Conservation (phyloP, 2,329 filamentous ascomycete species). For the Diaporthe batatas region DNA sequence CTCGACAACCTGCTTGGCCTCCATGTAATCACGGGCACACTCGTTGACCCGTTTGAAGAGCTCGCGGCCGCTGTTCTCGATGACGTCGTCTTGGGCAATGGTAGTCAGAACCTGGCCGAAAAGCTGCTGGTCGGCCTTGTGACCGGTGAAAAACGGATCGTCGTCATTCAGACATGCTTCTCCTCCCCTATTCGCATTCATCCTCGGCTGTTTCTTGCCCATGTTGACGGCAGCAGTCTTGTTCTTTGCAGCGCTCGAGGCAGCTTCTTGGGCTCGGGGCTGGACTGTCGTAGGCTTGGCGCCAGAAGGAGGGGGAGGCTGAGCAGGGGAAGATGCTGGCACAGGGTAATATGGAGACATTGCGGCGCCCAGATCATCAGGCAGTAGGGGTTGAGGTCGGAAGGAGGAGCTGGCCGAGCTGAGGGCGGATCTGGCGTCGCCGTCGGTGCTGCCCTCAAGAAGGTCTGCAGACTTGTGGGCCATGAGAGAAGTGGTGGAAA, state of each 20-base stretch:
- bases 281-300: not conserved
- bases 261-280: not conserved
- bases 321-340: not conserved
- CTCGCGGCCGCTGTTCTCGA: conserved; percentile 1
- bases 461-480: not conserved
- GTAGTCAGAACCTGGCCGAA: not conserved
- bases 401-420: not conserved
- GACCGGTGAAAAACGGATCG: not conserved
- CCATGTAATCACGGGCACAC: not conserved
- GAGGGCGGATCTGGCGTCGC: not conserved
- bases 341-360: not conserved
- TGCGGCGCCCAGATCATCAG: not conserved
- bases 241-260: not conserved
- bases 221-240: not conserved
- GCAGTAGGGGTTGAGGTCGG: not conserved
- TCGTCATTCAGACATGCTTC: not conserved
- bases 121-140: conserved; percentile 1
- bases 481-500: conserved; percentile 12
- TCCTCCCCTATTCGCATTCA: not conserved
- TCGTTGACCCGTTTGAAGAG: conserved; percentile 18
- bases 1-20: conserved; percentile 21
- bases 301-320: too few relatives aligned
- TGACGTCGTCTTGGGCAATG: conserved; percentile 15
- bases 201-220: not conserved
- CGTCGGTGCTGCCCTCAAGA: not conserved